These are phyloP conservation scores for Schwanniomyces occidentalis DNA, from an alignment of 805 yeast species.

Conservation along the genomic window DNA sequence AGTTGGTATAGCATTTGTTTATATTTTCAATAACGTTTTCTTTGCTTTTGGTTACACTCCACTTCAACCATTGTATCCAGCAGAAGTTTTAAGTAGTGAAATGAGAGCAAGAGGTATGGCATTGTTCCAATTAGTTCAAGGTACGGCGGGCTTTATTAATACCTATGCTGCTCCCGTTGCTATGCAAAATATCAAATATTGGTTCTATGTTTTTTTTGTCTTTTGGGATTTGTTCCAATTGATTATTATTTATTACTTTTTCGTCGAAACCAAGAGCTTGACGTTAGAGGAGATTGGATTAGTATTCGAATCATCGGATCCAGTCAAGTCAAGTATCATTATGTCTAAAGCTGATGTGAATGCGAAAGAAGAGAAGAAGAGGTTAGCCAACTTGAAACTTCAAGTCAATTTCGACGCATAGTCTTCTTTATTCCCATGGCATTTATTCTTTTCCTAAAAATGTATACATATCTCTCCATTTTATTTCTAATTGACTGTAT, in stretches of 20 bases:
- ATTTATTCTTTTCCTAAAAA: too few species aligned
- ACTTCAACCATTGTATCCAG: slow-evolving; percentile 28
- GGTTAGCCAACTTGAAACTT: too few species aligned
- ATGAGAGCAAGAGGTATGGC: slow-evolving; percentile 11
- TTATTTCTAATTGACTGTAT: too few species aligned
- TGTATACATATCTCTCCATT: too few species aligned
- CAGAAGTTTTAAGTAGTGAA: slow-evolving; percentile 7
- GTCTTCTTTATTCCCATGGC: too few species aligned
- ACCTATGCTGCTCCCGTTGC: slow-evolving; percentile 14
- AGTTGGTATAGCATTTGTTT: slow-evolving; percentile 17
- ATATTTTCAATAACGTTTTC: slow-evolving; percentile 14
- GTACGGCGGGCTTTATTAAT: slow-evolving; percentile 18
- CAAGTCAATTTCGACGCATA: too few species aligned
- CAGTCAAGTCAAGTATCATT: too few species aligned
- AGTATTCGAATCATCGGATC: background rate
- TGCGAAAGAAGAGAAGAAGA: too few species aligned
- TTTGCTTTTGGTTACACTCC: slow-evolving; percentile 19
- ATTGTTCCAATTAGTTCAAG: slow-evolving; percentile 15
- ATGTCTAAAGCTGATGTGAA: too few species aligned
- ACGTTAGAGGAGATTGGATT: slow-evolving; percentile 6
- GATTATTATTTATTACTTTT: slow-evolving; percentile 5
- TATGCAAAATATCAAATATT: slow-evolving; percentile 20
- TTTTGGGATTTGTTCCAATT: slow-evolving; percentile 12
- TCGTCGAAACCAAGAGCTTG: slow-evolving; percentile 7
- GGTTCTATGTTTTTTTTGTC: slow-evolving; percentile 20